phyloP scores from a whole-genome alignment of 2,329 filamentous ascomycete species.

The Aspergillus pseudoviridinutans region DNA sequence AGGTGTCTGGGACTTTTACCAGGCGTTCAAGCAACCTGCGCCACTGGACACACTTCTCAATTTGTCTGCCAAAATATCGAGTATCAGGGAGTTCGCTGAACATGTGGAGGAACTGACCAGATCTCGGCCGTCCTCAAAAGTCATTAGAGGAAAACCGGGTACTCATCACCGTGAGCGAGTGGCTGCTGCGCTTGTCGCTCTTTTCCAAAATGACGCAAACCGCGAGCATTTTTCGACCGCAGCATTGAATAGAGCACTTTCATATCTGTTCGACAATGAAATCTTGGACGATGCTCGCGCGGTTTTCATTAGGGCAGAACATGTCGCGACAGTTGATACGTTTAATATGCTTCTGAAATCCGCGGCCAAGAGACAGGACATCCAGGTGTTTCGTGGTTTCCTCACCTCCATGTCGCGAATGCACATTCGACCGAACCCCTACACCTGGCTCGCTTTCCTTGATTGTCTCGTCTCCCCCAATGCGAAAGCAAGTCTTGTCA shows the following conservation, averaged over 20 bases:
- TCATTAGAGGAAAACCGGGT: conserved; percentile 3
- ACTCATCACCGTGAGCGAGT: conserved; percentile 13
- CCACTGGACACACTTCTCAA: conserved; percentile 14
- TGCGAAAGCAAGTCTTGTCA: conserved; percentile 27
- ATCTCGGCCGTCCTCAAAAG: conserved; percentile 14
- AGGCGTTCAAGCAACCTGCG: conserved; percentile 1
- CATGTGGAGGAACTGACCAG: conserved; percentile 37
- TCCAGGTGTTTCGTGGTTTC: conserved; percentile 36
- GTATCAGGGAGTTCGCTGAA: conserved; percentile 33
- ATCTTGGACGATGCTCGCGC: conserved; percentile 26
- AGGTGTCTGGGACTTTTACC: conserved; percentile 24
- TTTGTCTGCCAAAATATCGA: conserved; percentile 12
- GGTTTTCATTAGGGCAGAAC: conserved; percentile 34
- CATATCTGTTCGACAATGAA: conserved; percentile 34
- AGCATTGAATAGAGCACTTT: conserved; percentile 40
- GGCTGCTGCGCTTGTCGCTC: conserved; percentile 20
- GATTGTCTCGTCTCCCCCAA: conserved; percentile 23
- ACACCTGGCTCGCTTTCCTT: conserved; percentile 43
- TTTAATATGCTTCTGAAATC: conserved; percentile 44
- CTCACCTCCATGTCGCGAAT: conserved; percentile 37
- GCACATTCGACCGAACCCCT: conserved; percentile 36
- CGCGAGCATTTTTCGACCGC: conserved; percentile 34
- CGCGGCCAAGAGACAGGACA: conserved; percentile 35
- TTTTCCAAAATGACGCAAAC: conserved; percentile 32
- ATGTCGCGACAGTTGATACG: conserved; percentile 36